Conservation (phyloP, 192 early-diverging fungal species). For the Gaertneriomyces sp. region DNA sequence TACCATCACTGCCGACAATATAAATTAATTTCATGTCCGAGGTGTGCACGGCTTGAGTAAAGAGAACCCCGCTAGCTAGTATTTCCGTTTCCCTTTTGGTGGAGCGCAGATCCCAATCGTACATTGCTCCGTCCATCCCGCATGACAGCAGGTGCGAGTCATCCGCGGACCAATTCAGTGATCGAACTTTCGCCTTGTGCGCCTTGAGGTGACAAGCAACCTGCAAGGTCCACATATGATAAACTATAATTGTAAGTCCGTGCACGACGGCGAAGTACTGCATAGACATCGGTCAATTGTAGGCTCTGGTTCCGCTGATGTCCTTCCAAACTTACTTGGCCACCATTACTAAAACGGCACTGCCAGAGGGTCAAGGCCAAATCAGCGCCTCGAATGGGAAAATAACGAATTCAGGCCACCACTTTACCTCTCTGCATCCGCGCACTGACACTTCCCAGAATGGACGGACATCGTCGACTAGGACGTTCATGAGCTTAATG, state of each 20-base stretch:
- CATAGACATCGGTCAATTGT: background rate
- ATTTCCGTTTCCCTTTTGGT: conserved; percentile 39
- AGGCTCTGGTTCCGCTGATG: background rate
- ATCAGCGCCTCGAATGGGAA: background rate
- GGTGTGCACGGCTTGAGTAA: conserved; percentile 35
- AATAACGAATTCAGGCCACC: background rate
- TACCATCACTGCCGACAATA: conserved; percentile 38
- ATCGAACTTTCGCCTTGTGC: conserved; percentile 50
- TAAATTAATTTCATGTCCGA: conserved; percentile 38
- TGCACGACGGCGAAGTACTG: conserved; percentile 59
- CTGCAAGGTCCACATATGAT: conserved; percentile 55
- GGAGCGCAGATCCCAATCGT: conserved; percentile 45
- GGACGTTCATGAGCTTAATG: conserved; percentile 54
- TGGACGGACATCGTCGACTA: conserved; percentile 55
- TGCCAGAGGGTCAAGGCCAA: conserved; percentile 7
- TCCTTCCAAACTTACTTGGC: conserved; percentile 25
- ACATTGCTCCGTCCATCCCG: conserved; percentile 49
- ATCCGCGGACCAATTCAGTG: conserved; percentile 50
- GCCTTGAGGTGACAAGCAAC: conserved; percentile 41
- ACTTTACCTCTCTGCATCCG: conserved; percentile 48
- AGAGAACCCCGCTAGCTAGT: conserved; percentile 9
- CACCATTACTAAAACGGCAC: conserved; percentile 57
- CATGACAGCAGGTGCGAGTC: conserved; percentile 49
- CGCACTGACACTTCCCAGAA: conserved; percentile 51
- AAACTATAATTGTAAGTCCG: conserved; percentile 46